Conservation (phyloP, 2,329 filamentous ascomycete genomes). For the Fusarium camptoceras region DNA sequence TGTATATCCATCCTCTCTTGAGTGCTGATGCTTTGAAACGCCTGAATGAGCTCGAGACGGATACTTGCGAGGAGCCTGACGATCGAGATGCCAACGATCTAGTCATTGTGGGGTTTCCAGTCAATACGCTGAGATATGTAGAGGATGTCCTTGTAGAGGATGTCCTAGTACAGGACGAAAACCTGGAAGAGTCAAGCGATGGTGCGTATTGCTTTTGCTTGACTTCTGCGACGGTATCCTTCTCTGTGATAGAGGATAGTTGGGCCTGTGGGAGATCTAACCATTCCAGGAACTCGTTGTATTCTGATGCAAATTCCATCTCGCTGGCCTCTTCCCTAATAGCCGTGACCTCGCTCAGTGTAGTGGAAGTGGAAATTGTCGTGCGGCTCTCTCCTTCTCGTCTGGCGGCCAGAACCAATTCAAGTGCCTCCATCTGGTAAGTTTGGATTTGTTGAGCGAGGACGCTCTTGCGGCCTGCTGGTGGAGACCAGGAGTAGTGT, state of each 20-base stretch:
- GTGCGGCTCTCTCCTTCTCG: not conserved
- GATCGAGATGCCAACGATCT: not conserved
- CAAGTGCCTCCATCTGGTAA: not conserved
- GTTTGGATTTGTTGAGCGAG: not conserved
- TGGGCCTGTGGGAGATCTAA: not conserved
- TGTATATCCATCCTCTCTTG: too few species aligned
- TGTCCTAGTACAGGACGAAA: not conserved
- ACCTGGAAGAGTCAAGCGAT: not conserved
- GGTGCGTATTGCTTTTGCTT: not conserved
- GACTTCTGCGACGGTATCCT: not conserved
- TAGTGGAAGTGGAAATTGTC: not conserved
- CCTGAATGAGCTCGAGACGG: constrained; percentile 1
- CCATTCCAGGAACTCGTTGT: not conserved
- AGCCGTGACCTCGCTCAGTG: not conserved
- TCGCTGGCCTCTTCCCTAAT: accelerated
- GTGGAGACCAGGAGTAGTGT: constrained; percentile 2
- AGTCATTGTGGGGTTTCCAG: not conserved
- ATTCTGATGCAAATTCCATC: not conserved
- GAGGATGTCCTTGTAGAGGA: not conserved
- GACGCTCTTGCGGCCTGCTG: not conserved
- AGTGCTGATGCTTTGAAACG: constrained; percentile 1
- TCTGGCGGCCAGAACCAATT: not conserved
- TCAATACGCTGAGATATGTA: not conserved
- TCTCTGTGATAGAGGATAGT: not conserved
- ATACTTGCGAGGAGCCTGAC: not conserved